Base-by-base conservation (phyloP, 2,329 filamentous ascomycete genomes). In the Diatrype stigma region DNA sequence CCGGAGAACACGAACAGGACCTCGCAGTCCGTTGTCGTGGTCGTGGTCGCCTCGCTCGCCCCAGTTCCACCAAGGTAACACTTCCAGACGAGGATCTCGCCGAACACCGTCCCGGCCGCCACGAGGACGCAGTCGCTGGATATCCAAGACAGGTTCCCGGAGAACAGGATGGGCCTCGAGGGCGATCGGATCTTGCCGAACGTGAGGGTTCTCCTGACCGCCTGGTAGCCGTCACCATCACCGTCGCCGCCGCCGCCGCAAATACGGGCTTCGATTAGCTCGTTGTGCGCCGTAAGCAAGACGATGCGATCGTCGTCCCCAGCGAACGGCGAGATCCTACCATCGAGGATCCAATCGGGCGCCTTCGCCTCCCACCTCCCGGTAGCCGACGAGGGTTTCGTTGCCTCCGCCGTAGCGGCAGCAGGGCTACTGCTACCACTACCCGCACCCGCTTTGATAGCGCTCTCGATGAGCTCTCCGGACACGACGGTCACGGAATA, bases 11-110 rank as follows among this genome's bases (percentile, higher is more conserved):
- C 74, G 51, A 73, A 77, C 3, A 83, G 68, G 19, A 81, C 68
- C 57, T 79, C 71, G 37, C 70, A 70, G 17, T 51, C n/a, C 26
- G 3, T n/a, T 32, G 42, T 14, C 42, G 22, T 5, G 4, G 8
- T 6, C 14, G 46, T 7, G 3, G 6, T 10, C 46, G 11, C 22
- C 10, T 11, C 17, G 8, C 22, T 3, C 12, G 3, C 35, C 3
- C 17, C 17, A 3, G 30, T 22, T 32, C 30, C 55, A n/a, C 30
- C 55, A n/a, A 78, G 59, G 45, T 73, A 70, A 59, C 83, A 91
- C 57, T 85, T 89, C 94, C 94, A 97, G 16, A 96, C 81, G 35
- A 96, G 77, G 32, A 99, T 88, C 67, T 97, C 92, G 3, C 94
- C 94, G 69, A 97, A 97, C 1, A 93, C 91, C 0, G 94, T 97